Percentiles rank a stretch among this genome's conserved stretches.
phyloP scores from a whole-genome alignment of 192 early-diverging fungal species.

The Allomyces macrogynus region DNA sequence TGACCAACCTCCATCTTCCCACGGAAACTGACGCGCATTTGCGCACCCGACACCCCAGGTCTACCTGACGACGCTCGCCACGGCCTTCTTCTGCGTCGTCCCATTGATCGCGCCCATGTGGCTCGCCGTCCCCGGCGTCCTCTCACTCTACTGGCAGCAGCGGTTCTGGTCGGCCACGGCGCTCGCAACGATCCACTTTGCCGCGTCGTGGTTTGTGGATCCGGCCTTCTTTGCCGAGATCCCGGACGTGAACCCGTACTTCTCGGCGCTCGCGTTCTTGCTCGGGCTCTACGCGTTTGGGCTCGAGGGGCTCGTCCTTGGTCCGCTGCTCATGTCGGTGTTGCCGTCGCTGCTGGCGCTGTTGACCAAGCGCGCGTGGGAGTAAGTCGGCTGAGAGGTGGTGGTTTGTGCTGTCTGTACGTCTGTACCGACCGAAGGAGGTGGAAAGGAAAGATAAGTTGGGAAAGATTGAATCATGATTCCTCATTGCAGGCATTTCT shows the following conservation, averaged over 20 bases:
- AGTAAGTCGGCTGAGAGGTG: too few relatives aligned
- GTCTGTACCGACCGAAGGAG: too few relatives aligned
- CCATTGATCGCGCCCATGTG: not conserved
- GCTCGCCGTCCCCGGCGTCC: not conserved
- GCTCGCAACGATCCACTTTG: not conserved
- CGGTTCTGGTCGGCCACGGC: not conserved
- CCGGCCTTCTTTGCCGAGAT: not conserved
- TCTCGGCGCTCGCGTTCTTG: not conserved
- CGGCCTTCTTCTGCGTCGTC: not conserved
- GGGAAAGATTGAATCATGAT: too few relatives aligned
- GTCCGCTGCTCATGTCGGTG: not conserved
- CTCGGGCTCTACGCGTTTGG: not conserved
- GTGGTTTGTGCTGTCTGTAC: too few relatives aligned
- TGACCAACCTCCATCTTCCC: too few relatives aligned
- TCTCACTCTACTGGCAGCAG: not conserved
- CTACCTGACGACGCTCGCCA: not conserved
- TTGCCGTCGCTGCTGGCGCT: not conserved
- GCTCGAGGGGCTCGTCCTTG: not conserved
- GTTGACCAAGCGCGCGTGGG: too few relatives aligned
- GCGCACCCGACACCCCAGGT: not conserved
- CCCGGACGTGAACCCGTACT: not conserved
- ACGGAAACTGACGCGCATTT: too few relatives aligned
- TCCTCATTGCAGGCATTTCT: too few relatives aligned
- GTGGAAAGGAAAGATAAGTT: too few relatives aligned
- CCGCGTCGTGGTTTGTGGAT: not conserved